Percentiles rank a stretch among this genome's conserved stretches.
Evolutionary conservation across 225 moss, liverwort and hornwort genomes (phyloP).

Genomic region (Bryum argenteum): DNA sequence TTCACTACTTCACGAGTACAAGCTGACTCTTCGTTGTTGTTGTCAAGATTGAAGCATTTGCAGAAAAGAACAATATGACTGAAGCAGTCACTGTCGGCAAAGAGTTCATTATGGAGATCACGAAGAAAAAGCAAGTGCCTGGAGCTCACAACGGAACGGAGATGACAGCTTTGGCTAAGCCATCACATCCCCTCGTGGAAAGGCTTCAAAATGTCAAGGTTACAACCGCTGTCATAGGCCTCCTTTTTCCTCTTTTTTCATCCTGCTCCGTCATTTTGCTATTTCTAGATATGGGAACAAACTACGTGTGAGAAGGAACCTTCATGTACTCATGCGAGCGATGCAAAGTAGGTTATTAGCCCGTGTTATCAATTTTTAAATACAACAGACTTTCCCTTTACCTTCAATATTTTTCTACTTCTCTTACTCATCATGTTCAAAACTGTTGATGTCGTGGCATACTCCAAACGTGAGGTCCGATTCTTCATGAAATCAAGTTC

Average conservation of each 20-base stretch:
- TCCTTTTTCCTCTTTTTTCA: neutral
- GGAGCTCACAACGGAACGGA: conserved; percentile 50
- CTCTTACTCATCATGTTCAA: no score
- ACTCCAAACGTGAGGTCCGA: no score
- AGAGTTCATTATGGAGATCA: conserved; percentile 57
- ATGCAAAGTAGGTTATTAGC: neutral
- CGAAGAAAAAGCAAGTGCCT: conserved; percentile 37
- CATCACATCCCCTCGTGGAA: conserved; percentile 62
- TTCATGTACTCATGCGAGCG: neutral
- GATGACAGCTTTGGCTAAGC: conserved; percentile 33
- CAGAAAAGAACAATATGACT: conserved; percentile 77
- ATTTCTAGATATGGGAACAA: neutral
- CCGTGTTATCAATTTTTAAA: no score
- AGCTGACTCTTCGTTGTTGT: conserved; percentile 22
- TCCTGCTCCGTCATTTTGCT: neutral
- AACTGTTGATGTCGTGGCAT: no score
- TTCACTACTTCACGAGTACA: neutral
- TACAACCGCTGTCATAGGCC: no score
- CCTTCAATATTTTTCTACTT: no score
- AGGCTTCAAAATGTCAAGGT: conserved; percentile 63
- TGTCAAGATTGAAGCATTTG: conserved; percentile 66
- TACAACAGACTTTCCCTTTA: no score
- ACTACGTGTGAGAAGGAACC: neutral
- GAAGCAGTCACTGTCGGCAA: conserved; percentile 77
- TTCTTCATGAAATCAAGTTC: no score